Evolutionary conservation across 306 rosid genomes (phyloP).

Genomic region (Acacia confusa): DNA sequence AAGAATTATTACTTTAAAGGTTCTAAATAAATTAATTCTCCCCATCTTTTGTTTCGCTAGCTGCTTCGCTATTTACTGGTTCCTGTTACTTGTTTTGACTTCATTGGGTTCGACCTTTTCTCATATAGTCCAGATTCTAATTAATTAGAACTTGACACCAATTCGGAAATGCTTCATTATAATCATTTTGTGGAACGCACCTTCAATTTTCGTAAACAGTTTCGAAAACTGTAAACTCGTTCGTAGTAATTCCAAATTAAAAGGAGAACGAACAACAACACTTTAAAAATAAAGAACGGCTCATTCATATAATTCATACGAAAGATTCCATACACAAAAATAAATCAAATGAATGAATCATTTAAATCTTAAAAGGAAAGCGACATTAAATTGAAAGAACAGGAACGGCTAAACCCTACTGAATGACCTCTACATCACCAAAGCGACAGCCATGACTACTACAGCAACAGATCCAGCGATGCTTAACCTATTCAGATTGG

Average conservation of each 20-base stretch:
- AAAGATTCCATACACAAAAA: background rate
- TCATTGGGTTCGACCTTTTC: no score
- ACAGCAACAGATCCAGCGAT: constrained; percentile 20
- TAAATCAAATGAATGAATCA: constrained; percentile 28
- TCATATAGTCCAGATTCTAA: no score
- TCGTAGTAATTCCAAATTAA: background rate
- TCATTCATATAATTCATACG: background rate
- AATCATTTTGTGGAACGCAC: no score
- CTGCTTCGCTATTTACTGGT: no score
- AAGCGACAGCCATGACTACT: background rate
- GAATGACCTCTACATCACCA: constrained; percentile 14
- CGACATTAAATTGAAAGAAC: background rate
- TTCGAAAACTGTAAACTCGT: background rate
- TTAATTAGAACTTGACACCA: no score
- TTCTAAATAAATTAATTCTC: no score
- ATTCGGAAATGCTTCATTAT: no score
- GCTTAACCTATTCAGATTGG: constrained; percentile 34
- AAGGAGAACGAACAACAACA: background rate
- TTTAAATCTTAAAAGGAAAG: background rate
- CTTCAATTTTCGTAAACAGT: background rate
- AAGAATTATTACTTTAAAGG: no score
- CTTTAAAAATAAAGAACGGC: background rate
- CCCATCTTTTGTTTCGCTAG: no score
- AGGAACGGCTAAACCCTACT: background rate
- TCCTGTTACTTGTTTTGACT: no score